Evolutionary conservation across 2,329 filamentous ascomycete genomes (phyloP).

Genomic region (Escovopsis sp.): DNA sequence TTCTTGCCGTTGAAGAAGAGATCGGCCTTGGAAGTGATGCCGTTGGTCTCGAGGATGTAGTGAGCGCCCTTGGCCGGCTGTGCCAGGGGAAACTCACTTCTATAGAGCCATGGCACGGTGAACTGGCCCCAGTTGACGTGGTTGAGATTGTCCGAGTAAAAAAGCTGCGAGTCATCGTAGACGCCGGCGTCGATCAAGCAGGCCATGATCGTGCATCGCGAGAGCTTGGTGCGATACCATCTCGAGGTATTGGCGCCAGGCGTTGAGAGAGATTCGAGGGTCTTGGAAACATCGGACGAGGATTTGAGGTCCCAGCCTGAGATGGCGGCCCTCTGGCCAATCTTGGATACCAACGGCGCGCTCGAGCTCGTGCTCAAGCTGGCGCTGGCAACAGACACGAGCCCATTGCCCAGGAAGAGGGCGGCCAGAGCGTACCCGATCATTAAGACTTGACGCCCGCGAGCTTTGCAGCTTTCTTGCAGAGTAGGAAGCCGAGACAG

Average conservation of each 20-base stretch:
- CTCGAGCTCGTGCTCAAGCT: not conserved
- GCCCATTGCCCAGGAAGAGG: constrained; percentile 4
- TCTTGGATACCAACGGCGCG: constrained; percentile 9
- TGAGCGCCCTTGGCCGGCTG: constrained; percentile 18
- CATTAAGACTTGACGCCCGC: constrained; percentile 2
- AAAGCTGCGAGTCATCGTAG: constrained; percentile 37
- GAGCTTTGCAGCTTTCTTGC: too few relatives aligned
- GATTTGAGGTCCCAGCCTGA: constrained; percentile 36
- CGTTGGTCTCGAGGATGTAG: constrained; percentile 39
- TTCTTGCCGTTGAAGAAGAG: constrained; percentile 41
- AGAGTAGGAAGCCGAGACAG: too few relatives aligned
- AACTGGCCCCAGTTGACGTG: constrained; percentile 32
- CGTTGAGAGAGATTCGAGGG: constrained; percentile 24
- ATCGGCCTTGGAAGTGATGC: constrained; percentile 44
- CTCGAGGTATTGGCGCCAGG: constrained; percentile 28
- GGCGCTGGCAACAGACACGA: constrained; percentile 2
- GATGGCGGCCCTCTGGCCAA: constrained; percentile 18
- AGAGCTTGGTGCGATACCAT: constrained; percentile 33
- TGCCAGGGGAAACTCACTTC: constrained; percentile 32
- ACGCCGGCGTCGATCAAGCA: constrained; percentile 36
- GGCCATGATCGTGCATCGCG: constrained; percentile 40
- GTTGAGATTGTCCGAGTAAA: constrained; percentile 34
- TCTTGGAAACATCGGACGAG: constrained; percentile 17
- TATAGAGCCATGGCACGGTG: constrained; percentile 41
- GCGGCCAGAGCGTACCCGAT: constrained; percentile 1